A percentile compares a stretch with the other conserved stretches of the same genome.
Conservation (phyloP, 2,329 filamentous ascomycete genomes). For the Didymella segeticola region DNA sequence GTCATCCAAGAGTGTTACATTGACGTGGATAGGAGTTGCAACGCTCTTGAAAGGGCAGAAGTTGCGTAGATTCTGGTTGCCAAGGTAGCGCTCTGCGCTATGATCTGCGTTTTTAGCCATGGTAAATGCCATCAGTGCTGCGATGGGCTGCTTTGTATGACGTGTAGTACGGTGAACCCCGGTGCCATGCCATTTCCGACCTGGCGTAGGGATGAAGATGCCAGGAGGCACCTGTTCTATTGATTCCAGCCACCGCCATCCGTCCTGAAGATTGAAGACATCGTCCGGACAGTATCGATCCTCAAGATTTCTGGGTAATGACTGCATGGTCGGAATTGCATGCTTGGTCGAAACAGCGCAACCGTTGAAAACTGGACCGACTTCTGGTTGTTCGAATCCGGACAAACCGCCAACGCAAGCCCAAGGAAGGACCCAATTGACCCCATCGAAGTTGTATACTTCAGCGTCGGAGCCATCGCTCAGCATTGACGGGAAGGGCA, state of each 20-base stretch:
- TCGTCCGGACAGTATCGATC: slow-evolving; percentile 21
- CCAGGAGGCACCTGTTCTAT: not conserved
- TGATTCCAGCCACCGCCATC: slow-evolving; percentile 24
- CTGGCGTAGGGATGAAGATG: slow-evolving; percentile 2
- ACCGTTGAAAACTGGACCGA: too few species aligned
- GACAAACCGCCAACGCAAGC: not conserved
- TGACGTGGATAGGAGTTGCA: slow-evolving; percentile 14
- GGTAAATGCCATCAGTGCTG: slow-evolving; percentile 16
- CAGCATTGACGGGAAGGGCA: slow-evolving; percentile 11
- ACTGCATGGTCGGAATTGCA: not conserved
- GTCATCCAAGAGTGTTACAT: slow-evolving; percentile 23
- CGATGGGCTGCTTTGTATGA: slow-evolving; percentile 19
- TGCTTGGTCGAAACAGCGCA: not conserved
- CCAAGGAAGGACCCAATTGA: slow-evolving; percentile 20
- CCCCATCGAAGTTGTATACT: slow-evolving; percentile 24
- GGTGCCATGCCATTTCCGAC: slow-evolving; percentile 6
- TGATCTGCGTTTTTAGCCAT: not conserved
- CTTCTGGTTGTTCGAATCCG: not conserved
- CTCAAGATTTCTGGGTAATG: too few species aligned
- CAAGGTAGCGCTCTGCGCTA: not conserved
- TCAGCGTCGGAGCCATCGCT: slow-evolving; percentile 26
- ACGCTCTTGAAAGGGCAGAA: slow-evolving; percentile 29
- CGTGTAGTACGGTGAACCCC: not conserved
- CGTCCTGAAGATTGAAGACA: slow-evolving; percentile 25
- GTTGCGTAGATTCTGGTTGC: not conserved